Percentiles rank a stretch among this genome's conserved stretches.
Evolutionary conservation across 1,139 yeast genomes (phyloP).

Genomic region (Sugiyamaella sp.): DNA sequence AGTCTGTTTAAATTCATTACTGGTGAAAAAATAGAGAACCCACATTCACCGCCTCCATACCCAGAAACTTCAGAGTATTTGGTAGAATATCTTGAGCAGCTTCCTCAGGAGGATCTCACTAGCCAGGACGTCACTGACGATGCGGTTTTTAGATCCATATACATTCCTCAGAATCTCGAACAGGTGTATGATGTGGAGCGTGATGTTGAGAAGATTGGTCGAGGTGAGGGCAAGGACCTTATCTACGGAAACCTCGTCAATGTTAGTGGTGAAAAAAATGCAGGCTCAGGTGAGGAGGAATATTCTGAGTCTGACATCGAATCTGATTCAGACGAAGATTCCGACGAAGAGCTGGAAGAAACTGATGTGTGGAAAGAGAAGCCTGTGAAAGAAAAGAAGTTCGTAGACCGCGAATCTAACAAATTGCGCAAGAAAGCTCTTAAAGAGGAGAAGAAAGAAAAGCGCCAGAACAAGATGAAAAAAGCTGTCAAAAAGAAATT

Average conservation of each 20-base stretch:
- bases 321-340: constrained; percentile 39
- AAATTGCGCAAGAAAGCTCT: constrained; percentile 82
- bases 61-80: constrained; percentile 38
- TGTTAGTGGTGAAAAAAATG: constrained; percentile 34
- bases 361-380: constrained; percentile 51
- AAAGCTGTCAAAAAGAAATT: constrained; percentile 78
- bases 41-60: constrained; percentile 16
- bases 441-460: constrained; percentile 82
- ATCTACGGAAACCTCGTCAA: constrained; percentile 45
- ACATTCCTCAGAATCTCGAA: constrained; percentile 67
- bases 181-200: constrained; percentile 63
- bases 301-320: constrained; percentile 34
- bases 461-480: constrained; percentile 87
- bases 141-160: constrained; percentile 84
- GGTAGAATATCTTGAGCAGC: constrained; percentile 36
- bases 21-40: constrained; percentile 21
- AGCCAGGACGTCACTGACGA: constrained; percentile 68
- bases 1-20: constrained; percentile 75
- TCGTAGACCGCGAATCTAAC: constrained; percentile 83
- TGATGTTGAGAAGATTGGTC: constrained; percentile 78
- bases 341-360: constrained; percentile 45
- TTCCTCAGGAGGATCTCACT: constrained; percentile 44
- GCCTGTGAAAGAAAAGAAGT: constrained; percentile 59
- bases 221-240: constrained; percentile 81
- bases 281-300: constrained; percentile 38